Base-by-base conservation (phyloP, 129 eudicot genomes). In the Rutidosis leptorrhynchoides region DNA sequence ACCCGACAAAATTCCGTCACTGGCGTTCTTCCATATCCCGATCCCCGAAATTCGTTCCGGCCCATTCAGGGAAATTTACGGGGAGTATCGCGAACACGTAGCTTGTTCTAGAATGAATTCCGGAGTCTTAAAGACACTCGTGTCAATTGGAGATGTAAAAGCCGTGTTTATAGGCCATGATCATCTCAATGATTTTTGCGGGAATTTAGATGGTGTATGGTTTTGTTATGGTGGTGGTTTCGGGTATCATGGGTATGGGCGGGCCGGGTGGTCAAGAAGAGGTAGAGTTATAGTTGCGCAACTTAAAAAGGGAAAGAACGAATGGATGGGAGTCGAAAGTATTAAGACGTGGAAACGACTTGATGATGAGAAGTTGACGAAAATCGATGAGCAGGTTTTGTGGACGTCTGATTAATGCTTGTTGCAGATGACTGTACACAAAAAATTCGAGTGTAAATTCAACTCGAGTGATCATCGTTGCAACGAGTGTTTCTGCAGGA, bases 181-280 rank as follows among this genome's bases (percentile, higher is more conserved):
- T 77, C 98, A 93, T 79, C 85, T 59, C 8, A 93, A 93, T 45
- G 98, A 93, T 71, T 93, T 88, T 55, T 93, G 98, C 69, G 96
- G 95, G 73, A 82, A 84, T 37, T 75, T 93, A 23, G 65, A 76
- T 27, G 95, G 95, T 16, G 67, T 93, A 57, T 88, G 96, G 98
- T 93, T 93, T 74, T 93, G 98, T 72, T 93, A 93, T 73, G 98
- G 98, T 19, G 98, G 98, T 25, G 98, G 96, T 15, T 79, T 87
- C 23, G 98, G 98, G 32, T 88, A 93, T 76, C 98, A 93, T 73
- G 98, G 89, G 15, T 93, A 93, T 79, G 98, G 98, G 28, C 59
- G 63, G 64, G 87, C 86, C 15, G 96, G 96, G 64, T 67, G 74
- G 89, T 66, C 89, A 6, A 89, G 96, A 73, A 80, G 98, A 69